Conservation (phyloP, 176 grass and related monocot species). For the Pontederia crassipes region DNA sequence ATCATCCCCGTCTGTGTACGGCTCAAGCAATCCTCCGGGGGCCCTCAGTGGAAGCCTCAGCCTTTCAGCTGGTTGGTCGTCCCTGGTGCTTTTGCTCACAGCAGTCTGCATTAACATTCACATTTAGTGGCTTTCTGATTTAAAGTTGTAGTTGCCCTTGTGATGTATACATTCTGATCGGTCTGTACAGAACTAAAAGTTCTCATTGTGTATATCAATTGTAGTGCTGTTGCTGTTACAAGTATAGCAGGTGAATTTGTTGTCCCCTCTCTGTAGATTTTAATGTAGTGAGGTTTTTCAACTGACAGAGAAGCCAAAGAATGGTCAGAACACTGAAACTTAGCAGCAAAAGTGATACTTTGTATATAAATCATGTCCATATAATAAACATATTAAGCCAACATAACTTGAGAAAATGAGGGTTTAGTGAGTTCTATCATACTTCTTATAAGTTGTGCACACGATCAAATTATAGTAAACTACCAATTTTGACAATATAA, state of each 20-base stretch:
- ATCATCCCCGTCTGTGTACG: slow-evolving; percentile 42
- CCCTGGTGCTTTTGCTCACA: slow-evolving; percentile 43
- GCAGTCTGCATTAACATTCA: slow-evolving; percentile 35
- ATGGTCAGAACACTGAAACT: too few relatives aligned
- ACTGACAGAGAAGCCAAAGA: too few relatives aligned
- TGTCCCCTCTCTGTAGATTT: too few relatives aligned
- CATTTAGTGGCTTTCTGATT: slow-evolving; percentile 19
- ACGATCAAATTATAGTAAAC: too few relatives aligned
- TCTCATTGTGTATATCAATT: slow-evolving; percentile 9
- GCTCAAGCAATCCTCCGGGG: slow-evolving; percentile 33
- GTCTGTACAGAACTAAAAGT: background rate
- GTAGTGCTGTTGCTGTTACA: background rate
- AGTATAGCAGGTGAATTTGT: background rate
- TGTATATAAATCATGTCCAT: too few relatives aligned
- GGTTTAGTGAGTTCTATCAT: too few relatives aligned
- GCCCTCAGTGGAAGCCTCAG: slow-evolving; percentile 21
- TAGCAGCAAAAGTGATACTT: too few relatives aligned
- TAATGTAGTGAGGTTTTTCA: too few relatives aligned
- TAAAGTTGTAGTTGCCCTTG: background rate
- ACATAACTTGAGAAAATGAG: too few relatives aligned
- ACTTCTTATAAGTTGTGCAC: too few relatives aligned
- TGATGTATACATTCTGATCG: background rate
- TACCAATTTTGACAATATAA: too few relatives aligned
- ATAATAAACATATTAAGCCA: too few relatives aligned
- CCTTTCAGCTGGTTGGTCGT: slow-evolving; percentile 27